These are phyloP conservation scores for Apiospora kogelbergensis DNA, from an alignment of 2,329 filamentous ascomycete genomes.

Conservation along the genomic window DNA sequence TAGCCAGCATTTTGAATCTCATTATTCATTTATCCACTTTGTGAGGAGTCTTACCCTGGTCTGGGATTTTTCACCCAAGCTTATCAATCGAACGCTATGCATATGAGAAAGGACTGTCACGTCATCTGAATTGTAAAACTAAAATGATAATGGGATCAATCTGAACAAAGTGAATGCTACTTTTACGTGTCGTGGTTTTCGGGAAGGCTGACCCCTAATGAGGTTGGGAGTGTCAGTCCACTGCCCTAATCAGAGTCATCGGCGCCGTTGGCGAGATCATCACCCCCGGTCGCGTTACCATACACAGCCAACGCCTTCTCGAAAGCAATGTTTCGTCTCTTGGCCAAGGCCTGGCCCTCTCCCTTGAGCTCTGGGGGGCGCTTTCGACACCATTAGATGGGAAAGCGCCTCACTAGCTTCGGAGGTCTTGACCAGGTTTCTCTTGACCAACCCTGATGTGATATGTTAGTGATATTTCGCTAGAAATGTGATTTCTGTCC, in stretches of 20 bases:
- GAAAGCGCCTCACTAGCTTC: not conserved
- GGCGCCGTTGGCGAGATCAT: not conserved
- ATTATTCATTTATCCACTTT: not conserved
- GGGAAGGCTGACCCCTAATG: too few relatives aligned
- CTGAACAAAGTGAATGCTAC: too few relatives aligned
- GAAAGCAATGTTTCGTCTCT: not conserved
- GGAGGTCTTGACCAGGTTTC: not conserved
- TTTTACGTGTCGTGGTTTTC: too few relatives aligned
- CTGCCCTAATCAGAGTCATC: not conserved
- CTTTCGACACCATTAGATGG: slow-evolving; percentile 3
- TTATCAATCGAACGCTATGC: too few relatives aligned
- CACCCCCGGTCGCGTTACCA: not conserved
- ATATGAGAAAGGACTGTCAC: too few relatives aligned
- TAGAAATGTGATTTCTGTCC: too few relatives aligned
- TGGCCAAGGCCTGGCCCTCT: not conserved
- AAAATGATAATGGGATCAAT: not conserved
- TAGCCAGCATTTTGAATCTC: not conserved
- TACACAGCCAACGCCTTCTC: not conserved
- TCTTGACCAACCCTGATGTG: not conserved
- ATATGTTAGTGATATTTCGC: not conserved
- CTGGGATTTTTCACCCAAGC: too few relatives aligned
- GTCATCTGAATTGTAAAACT: too few relatives aligned
- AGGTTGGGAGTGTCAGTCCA: too few relatives aligned
- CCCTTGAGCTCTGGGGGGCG: not conserved
- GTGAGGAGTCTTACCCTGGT: not conserved